A percentile compares a stretch with the other conserved stretches of the same genome.
These are phyloP conservation scores for Ogataea kodamae DNA, from an alignment of 805 yeast genomes.

Conservation along the genomic window DNA sequence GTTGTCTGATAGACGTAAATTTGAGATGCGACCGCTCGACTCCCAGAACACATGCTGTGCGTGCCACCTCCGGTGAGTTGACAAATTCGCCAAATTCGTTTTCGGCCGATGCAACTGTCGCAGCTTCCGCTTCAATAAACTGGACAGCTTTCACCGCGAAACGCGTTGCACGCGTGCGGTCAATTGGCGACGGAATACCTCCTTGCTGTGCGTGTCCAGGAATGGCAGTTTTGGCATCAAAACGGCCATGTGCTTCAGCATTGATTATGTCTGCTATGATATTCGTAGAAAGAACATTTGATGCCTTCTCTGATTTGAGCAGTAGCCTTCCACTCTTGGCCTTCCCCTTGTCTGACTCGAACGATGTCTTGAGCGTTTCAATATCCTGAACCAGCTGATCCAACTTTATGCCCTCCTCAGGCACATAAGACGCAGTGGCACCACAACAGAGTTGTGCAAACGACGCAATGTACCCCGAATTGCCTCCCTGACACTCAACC, in stretches of 20 bases:
- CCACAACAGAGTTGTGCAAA: constrained; percentile 67
- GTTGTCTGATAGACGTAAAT: constrained; percentile 67
- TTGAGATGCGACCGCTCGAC: constrained; percentile 70
- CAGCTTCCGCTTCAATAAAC: constrained; percentile 51
- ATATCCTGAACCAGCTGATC: constrained; percentile 64
- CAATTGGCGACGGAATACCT: constrained; percentile 71
- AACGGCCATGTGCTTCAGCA: constrained; percentile 59
- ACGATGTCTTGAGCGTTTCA: constrained; percentile 53
- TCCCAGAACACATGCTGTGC: constrained; percentile 81
- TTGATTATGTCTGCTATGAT: constrained; percentile 67
- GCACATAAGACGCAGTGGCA: constrained; percentile 71
- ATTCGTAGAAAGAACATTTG: constrained; percentile 63
- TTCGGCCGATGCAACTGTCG: constrained; percentile 16
- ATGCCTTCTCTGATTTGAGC: constrained; percentile 63
- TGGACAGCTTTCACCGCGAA: constrained; percentile 67
- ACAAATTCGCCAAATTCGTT: constrained; percentile 32
- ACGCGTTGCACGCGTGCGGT: constrained; percentile 70
- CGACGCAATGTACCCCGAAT: constrained; percentile 75
- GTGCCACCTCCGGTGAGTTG: constrained; percentile 29
- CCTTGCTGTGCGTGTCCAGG: constrained; percentile 92
- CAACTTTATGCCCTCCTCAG: constrained; percentile 64
- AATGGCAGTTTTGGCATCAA: constrained; percentile 74
- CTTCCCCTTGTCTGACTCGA: constrained; percentile 60
- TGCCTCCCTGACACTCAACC: constrained; percentile 83
- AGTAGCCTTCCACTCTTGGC: constrained; percentile 67